phyloP scores from a whole-genome alignment of 768 basidiomycete genomes.

The Mrakia frigida region DNA sequence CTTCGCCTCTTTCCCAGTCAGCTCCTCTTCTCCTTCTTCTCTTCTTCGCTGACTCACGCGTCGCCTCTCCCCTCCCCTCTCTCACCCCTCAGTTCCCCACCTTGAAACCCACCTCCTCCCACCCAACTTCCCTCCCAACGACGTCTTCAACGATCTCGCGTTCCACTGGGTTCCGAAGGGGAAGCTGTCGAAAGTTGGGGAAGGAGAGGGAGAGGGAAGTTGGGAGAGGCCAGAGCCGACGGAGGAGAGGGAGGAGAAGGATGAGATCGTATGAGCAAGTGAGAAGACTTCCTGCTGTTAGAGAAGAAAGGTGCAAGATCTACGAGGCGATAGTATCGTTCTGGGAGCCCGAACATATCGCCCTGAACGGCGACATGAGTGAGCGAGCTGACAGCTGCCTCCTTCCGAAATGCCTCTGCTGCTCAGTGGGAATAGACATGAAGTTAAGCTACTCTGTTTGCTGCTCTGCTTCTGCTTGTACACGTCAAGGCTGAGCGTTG shows the following conservation, averaged over 20 bases:
- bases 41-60: not conserved
- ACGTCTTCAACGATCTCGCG: slow-evolving; percentile 29
- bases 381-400: too few relatives aligned
- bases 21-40: not conserved
- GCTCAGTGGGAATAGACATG: too few relatives aligned
- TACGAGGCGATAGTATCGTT: too few relatives aligned
- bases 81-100: not conserved
- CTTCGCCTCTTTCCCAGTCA: not conserved
- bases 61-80: not conserved
- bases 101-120: slow-evolving; percentile 2
- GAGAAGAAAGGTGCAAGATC: too few relatives aligned
- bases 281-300: too few relatives aligned
- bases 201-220: not conserved
- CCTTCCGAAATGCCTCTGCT: too few relatives aligned
- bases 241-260: slow-evolving; percentile 3
- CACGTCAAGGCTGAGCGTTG: too few relatives aligned
- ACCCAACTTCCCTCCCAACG: slow-evolving; percentile 18
- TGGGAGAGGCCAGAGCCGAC: not conserved
- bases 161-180: slow-evolving; percentile 8
- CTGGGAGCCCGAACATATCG: too few relatives aligned
- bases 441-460: too few relatives aligned
- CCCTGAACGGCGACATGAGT: too few relatives aligned
- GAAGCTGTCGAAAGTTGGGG: not conserved
- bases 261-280: slow-evolving; percentile 16
- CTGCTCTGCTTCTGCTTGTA: too few relatives aligned